Base-by-base conservation (phyloP, 2,329 filamentous ascomycete species). In the Rhynchosporium secalis region DNA sequence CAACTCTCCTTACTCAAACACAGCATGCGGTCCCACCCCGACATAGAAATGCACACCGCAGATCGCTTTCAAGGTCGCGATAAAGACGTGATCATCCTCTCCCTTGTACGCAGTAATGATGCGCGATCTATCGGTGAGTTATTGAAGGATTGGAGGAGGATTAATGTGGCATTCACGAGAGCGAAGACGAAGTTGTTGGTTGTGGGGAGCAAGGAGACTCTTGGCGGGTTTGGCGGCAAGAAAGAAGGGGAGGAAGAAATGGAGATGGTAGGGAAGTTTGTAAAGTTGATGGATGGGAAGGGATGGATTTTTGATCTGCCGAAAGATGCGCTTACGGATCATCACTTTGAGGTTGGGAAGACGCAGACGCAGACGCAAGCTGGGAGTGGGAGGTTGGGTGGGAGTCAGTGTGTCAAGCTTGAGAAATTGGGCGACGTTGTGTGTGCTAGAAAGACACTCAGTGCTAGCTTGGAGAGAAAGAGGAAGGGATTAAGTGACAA, bases 1-100 rank as follows among this genome's bases (percentile, higher is more conserved):
- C 95, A 99, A 75, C 85, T 99, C 1, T 87, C 91, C 0, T 80
- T 96, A 2, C 81, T 99, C 1, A 90, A 91, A 67, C 86, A 93
- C 64, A 82, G 81, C 10, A 83, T 96, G 40, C 84, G 85, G 38
- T 76, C 81, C 69, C 77, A 80, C 0, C 77, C 80, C 0, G 83
- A 84, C 2, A 86, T 99, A 1, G 95, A 99, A 76, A 92, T 98
- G 83, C 92, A 99, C 76, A 98, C 95, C 0, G 93, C 95, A 3
- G 95, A 99, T 76, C 92, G 94, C 49, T 99, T 96, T 76, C 95
- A 99, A 75, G 95, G 95, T 6, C 86, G 95, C 9, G 95, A 99
- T 77, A 99, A 99, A 74, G 92, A 96, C 72, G 88, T 96, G 2
- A 85, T 98, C 0, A 85, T 99, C 13, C 83, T 99, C 8, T 91